Conservation (phyloP, 495 filamentous ascomycete genomes). For the Talaromyces nanjingensis region DNA sequence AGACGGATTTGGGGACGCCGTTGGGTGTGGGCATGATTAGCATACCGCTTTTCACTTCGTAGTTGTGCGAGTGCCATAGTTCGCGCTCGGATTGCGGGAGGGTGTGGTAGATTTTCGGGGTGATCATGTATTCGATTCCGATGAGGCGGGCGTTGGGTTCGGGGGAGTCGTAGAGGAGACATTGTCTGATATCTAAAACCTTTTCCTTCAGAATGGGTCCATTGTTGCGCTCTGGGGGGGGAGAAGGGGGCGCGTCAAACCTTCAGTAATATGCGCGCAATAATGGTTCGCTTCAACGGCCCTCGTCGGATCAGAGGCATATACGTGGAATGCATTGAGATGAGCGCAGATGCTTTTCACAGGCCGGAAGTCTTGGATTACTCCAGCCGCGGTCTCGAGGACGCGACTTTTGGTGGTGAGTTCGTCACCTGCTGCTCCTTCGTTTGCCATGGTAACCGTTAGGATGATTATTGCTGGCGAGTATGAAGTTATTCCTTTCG, state of each 20-base stretch:
- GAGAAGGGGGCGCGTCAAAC: conserved; percentile 22
- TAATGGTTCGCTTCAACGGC: conserved; percentile 80
- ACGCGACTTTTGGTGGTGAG: conserved; percentile 49
- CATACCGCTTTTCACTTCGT: conserved; percentile 83
- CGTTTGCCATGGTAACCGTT: conserved; percentile 17
- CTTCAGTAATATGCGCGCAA: conserved; percentile 71
- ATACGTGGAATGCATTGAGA: conserved; percentile 80
- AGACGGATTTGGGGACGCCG: conserved; percentile 27
- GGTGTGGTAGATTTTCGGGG: conserved; percentile 56
- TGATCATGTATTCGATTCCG: conserved; percentile 92
- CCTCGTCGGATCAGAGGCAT: conserved; percentile 59
- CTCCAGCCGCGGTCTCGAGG: conserved; percentile 57
- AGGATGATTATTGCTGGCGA: background rate
- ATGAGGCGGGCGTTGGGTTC: conserved; percentile 63
- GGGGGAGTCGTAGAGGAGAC: conserved; percentile 74
- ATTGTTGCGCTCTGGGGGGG: background rate
- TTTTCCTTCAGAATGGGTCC: conserved; percentile 4
- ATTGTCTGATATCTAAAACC: conserved; percentile 60
- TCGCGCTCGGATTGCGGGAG: conserved; percentile 59
- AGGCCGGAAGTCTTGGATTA: conserved; percentile 64
- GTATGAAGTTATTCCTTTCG: background rate
- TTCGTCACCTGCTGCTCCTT: conserved; percentile 39
- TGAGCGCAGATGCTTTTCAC: conserved; percentile 74
- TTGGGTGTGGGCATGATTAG: conserved; percentile 72
- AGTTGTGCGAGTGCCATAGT: conserved; percentile 78